Percentiles rank a stretch among this genome's conserved stretches.
These are phyloP conservation scores for Eucalyptus rudis DNA, from an alignment of 345 rosid genomes.

Conservation along the genomic window DNA sequence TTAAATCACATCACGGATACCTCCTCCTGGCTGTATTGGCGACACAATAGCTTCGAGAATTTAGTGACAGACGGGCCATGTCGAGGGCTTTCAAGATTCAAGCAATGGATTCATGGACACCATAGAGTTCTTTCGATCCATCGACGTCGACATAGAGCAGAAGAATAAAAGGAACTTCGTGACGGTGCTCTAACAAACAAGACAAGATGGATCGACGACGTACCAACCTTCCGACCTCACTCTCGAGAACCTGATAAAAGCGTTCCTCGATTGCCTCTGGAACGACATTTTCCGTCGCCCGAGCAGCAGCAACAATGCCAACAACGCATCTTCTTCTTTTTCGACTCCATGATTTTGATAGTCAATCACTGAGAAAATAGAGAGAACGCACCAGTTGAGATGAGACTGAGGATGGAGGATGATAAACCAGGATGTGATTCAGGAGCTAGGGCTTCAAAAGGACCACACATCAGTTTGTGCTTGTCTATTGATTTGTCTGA, in stretches of 20 bases:
- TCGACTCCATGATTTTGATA: not conserved
- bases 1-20: not conserved
- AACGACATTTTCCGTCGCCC: not conserved
- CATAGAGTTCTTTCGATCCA: not conserved
- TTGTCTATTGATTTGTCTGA: not conserved
- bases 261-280: not conserved
- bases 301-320: not conserved
- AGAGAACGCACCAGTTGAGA: not conserved
- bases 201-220: not conserved
- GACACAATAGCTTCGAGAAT: too few species aligned
- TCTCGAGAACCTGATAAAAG: not conserved
- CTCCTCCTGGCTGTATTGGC: not conserved
- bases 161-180: not conserved
- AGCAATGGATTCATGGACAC: not conserved
- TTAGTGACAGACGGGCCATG: not conserved
- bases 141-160: not conserved
- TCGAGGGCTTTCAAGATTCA: not conserved
- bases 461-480: not conserved
- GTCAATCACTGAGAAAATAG: not conserved
- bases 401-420: not conserved
- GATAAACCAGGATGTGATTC: not conserved
- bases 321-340: not conserved
- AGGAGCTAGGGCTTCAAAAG: not conserved
- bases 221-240: not conserved
- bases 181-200: not conserved